Evolutionary conservation across 805 yeast genomes (phyloP).

Genomic region (Ogataea methanolica): DNA sequence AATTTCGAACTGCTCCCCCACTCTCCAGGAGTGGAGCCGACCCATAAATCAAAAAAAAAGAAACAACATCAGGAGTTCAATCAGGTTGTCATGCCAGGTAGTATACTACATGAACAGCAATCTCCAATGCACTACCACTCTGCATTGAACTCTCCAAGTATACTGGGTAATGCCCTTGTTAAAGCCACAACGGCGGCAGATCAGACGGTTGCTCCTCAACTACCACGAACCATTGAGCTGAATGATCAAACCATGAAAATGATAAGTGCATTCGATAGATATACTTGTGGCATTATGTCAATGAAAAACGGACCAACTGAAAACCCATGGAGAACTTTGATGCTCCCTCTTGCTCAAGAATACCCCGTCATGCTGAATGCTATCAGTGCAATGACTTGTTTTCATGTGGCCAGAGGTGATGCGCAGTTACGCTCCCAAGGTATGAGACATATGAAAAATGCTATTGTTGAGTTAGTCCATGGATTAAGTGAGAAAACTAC

Average conservation of each 20-base stretch:
- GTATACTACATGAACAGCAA: slow-evolving; percentile 5
- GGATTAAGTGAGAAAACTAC: slow-evolving; percentile 43
- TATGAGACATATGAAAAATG: slow-evolving; percentile 51
- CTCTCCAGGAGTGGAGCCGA: slow-evolving; percentile 3
- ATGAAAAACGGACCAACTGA: slow-evolving; percentile 60
- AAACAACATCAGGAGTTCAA: not conserved
- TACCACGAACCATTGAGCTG: slow-evolving; percentile 23
- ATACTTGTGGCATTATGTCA: slow-evolving; percentile 52
- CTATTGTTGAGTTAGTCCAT: slow-evolving; percentile 54
- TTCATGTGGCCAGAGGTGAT: slow-evolving; percentile 50
- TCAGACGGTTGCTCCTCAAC: slow-evolving; percentile 3
- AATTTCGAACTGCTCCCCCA: slow-evolving; percentile 14
- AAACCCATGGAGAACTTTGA: slow-evolving; percentile 61
- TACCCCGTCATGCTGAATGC: slow-evolving; percentile 58
- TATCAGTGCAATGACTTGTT: slow-evolving; percentile 61
- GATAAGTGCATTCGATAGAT: slow-evolving; percentile 37
- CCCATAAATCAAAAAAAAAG: not conserved
- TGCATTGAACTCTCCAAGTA: not conserved
- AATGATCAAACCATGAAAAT: slow-evolving; percentile 27
- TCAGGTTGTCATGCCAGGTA: slow-evolving; percentile 10
- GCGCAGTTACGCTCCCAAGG: slow-evolving; percentile 44
- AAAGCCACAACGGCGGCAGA: not conserved
- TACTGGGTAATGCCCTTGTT: not conserved
- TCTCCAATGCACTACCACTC: slow-evolving; percentile 4
- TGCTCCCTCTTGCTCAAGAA: slow-evolving; percentile 52